A percentile compares a stretch with the other conserved stretches of the same genome.
These are phyloP conservation scores for Aulographum hederae DNA, from an alignment of 2,329 filamentous ascomycete genomes.

Conservation along the genomic window DNA sequence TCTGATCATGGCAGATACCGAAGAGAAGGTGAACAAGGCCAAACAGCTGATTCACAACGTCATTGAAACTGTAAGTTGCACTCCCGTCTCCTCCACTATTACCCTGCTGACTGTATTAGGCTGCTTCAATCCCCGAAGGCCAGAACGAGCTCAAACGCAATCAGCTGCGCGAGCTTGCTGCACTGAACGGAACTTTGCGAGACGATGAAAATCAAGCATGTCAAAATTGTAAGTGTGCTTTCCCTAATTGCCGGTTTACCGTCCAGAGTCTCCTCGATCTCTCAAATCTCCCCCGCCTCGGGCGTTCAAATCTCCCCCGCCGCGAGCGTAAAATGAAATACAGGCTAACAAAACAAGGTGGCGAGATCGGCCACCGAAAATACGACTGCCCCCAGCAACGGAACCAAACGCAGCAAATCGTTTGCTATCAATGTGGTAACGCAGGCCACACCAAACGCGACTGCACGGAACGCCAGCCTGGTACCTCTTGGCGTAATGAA, in stretches of 20 bases:
- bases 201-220: constrained; percentile 99
- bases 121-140: constrained; percentile 93
- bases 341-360: constrained; percentile 29
- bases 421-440: constrained; percentile 94
- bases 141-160: constrained; percentile 99
- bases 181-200: constrained; percentile 94
- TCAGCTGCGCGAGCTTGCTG: constrained; percentile 90
- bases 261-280: background rate
- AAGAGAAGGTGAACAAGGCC: constrained; percentile 98
- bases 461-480: constrained; percentile 85
- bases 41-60: constrained; percentile 97
- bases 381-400: constrained; percentile 96
- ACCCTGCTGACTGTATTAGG: constrained; percentile 36
- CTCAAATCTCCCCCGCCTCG: background rate
- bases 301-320: constrained; percentile 4
- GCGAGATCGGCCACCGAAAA: constrained; percentile 96
- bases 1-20: constrained; percentile 98
- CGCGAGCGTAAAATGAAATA: constrained; percentile 1
- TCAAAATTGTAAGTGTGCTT: constrained; percentile 57
- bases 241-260: no score
- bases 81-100: background rate
- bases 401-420: constrained; percentile 98
- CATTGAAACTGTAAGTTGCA: constrained; percentile 81
- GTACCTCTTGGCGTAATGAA: constrained; percentile 81
- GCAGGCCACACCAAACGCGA: constrained; percentile 97